Evolutionary conservation across 2,329 filamentous ascomycete species (phyloP).

Genomic region (Claviceps lovelessii): DNA sequence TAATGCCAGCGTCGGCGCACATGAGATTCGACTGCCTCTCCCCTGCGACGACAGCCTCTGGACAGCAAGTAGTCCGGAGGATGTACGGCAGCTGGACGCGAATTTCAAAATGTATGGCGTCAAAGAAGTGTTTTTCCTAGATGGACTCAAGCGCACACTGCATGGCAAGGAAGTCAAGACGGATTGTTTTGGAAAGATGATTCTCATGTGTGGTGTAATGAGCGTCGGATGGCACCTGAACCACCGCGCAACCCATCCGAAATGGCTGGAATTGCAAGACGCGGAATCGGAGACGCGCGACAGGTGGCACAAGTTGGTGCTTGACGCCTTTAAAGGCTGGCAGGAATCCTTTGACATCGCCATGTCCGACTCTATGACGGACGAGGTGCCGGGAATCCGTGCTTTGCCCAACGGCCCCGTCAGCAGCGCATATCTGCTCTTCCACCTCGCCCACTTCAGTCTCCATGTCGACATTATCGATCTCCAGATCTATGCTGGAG

Average conservation of each 20-base stretch:
- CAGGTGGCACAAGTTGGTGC: slow-evolving; percentile 64
- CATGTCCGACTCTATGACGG: slow-evolving; percentile 28
- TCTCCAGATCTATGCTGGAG: slow-evolving; percentile 77
- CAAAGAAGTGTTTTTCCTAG: slow-evolving; percentile 66
- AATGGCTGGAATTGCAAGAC: slow-evolving; percentile 56
- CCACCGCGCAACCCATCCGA: slow-evolving; percentile 72
- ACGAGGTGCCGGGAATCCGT: slow-evolving; percentile 21
- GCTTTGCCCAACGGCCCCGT: slow-evolving; percentile 47
- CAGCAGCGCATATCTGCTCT: slow-evolving; percentile 65
- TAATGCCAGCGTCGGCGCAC: slow-evolving; percentile 76
- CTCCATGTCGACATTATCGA: slow-evolving; percentile 81
- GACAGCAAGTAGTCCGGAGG: slow-evolving; percentile 64
- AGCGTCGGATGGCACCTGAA: slow-evolving; percentile 88
- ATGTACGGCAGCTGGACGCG: slow-evolving; percentile 62
- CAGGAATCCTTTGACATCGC: slow-evolving; percentile 69
- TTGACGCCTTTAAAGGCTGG: slow-evolving; percentile 76
- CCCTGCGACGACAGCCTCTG: slow-evolving; percentile 80
- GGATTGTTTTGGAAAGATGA: slow-evolving; percentile 77
- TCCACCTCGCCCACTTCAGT: slow-evolving; percentile 78
- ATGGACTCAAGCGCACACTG: slow-evolving; percentile 69
- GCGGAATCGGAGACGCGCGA: slow-evolving; percentile 48
- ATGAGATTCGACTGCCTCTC: slow-evolving; percentile 73
- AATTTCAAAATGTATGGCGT: slow-evolving; percentile 66
- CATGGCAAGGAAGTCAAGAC: slow-evolving; percentile 71
- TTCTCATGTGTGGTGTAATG: slow-evolving; percentile 80